Base-by-base conservation (phyloP, 345 rosid species). In the Hibiscus tridactylites region DNA sequence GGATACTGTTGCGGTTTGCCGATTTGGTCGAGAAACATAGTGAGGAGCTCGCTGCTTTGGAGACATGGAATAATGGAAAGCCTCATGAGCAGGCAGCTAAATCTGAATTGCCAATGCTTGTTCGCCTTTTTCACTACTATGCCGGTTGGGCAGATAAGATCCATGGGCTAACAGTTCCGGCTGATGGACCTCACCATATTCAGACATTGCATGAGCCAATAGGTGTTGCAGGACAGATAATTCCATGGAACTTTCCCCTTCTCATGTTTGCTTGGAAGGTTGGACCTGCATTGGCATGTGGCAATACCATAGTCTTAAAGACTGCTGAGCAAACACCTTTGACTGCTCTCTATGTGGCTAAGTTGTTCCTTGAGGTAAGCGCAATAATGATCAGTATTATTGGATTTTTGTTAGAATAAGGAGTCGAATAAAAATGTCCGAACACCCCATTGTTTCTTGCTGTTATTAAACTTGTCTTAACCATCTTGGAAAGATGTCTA, bases 51-150 rank as follows among this genome's bases (percentile, higher is more conserved):
- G 99, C 98, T 1, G 80, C 97, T 58, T 80, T 95, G 3, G 99
- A 95, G 86, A 80, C 97, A 52, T 95, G 99, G 99, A 85, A 95
- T 77, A 89, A 88, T 78, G 99, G 99, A 74, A 95, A 95, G 81
- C 89, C 92, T 61, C 84, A 79, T 73, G 88, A 86, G 76, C 99
- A 95, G 72, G 37, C 99, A 47, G 78, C 76, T 26, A 81, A 75
- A 28, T 2, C 73, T 0, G 99, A 95, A 80, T 49, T 92, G 47
- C 98, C 99, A 8, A 70, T 87, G 91, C 33, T 89, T 10, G 79
- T 81, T 5, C 93, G 99, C 59, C 76, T 95, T 60, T 83, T 95
- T 76, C 95, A 87, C 57, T 95, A 74, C 61, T 74, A 74, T 68
- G 77, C 76, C 11, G 76, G 88, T 61, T 82, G 85, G 88, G 88